A percentile compares a stretch with the other conserved stretches of the same genome.
Evolutionary conservation across 176 grass and related monocot genomes (phyloP).

Genomic region (Pontederia paniculata): DNA sequence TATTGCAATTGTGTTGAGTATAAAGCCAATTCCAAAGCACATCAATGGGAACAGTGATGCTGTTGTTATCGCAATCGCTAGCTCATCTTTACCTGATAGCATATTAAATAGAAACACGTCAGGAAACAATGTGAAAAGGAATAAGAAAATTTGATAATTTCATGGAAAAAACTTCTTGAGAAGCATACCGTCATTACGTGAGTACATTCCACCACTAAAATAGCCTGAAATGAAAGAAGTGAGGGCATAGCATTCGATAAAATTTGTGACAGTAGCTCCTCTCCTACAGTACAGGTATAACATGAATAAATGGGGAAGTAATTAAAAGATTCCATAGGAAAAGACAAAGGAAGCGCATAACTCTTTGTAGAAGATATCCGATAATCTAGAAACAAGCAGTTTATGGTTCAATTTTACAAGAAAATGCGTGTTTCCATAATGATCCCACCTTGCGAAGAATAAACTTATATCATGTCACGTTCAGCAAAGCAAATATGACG

Average conservation of each 20-base stretch:
- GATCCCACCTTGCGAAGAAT: too few relatives aligned
- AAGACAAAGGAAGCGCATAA: too few relatives aligned
- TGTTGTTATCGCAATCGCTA: constrained; percentile 70
- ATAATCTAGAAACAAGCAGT: too few relatives aligned
- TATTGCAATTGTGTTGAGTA: constrained; percentile 84
- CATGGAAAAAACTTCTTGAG: constrained; percentile 1
- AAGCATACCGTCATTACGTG: constrained; percentile 62
- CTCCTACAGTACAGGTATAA: constrained; percentile 32
- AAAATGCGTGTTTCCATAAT: too few relatives aligned
- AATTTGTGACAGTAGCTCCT: constrained; percentile 78
- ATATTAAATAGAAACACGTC: constrained; percentile 9
- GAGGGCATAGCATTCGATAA: constrained; percentile 92
- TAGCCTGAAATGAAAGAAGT: constrained; percentile 97
- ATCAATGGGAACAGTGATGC: constrained; percentile 89
- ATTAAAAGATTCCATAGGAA: not conserved
- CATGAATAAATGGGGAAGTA: not conserved
- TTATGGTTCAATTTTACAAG: too few relatives aligned
- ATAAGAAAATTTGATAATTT: not conserved
- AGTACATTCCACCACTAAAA: constrained; percentile 60
- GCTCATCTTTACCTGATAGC: constrained; percentile 86
- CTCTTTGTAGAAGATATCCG: too few relatives aligned
- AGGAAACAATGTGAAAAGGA: not conserved
- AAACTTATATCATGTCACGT: too few relatives aligned
- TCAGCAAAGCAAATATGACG: too few relatives aligned
- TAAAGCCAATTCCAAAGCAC: constrained; percentile 86